A percentile compares a stretch with the other conserved stretches of the same genome.
phyloP scores from a whole-genome alignment of 495 filamentous ascomycete species.

The Recurvomyces mirabilis region DNA sequence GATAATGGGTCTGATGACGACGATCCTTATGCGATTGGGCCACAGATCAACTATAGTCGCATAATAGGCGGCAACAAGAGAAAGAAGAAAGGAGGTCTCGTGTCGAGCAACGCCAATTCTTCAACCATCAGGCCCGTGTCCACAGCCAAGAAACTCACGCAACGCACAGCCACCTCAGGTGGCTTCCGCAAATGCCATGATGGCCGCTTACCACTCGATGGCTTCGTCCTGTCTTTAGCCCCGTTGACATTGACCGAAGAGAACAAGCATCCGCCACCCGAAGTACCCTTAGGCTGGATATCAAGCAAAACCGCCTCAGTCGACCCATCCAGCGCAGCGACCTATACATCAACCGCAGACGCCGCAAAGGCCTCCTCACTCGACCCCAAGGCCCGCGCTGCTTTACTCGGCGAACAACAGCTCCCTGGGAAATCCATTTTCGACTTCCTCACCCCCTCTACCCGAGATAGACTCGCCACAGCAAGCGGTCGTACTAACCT shows the following conservation, averaged over 20 bases:
- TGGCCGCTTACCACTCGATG: conserved; percentile 71
- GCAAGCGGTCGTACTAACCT: conserved; percentile 66
- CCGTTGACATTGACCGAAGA: conserved; percentile 40
- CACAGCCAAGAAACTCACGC: conserved; percentile 58
- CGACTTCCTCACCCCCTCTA: conserved; percentile 76
- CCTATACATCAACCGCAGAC: conserved; percentile 59
- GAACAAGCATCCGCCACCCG: conserved; percentile 61
- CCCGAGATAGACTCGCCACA: conserved; percentile 63
- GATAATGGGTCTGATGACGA: conserved; percentile 97
- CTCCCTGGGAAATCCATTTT: conserved; percentile 92
- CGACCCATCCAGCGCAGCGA: conserved; percentile 25
- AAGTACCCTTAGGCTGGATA: conserved; percentile 67
- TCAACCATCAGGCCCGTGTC: conserved; percentile 62
- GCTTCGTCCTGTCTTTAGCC: conserved; percentile 62
- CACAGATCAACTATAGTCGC: conserved; percentile 80
- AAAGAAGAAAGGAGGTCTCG: conserved; percentile 46
- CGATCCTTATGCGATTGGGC: conserved; percentile 86
- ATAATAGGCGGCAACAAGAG: conserved; percentile 78
- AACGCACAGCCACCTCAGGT: conserved; percentile 40
- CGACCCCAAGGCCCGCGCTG: conserved; percentile 68
- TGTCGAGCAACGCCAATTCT: conserved; percentile 48
- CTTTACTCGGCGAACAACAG: conserved; percentile 67
- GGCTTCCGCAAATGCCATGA: conserved; percentile 76
- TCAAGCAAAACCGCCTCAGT: conserved; percentile 45
- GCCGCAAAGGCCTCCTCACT: conserved; percentile 64